A percentile compares a stretch with the other conserved stretches of the same genome.
Conservation (phyloP, 495 filamentous ascomycete genomes). For the Penicillium manginii region DNA sequence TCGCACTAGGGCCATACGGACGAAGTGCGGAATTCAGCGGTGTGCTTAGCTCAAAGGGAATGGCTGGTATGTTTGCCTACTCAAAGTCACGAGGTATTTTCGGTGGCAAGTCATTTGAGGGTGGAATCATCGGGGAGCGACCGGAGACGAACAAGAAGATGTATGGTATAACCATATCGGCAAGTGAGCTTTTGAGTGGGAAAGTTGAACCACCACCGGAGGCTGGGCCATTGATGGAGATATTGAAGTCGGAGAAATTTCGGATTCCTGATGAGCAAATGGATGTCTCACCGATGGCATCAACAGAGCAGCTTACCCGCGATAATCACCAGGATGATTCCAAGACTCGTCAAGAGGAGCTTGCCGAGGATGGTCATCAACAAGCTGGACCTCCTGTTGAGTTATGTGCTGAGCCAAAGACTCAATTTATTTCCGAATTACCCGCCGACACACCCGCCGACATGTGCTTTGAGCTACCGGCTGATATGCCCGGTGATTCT, state of each 20-base stretch:
- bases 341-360: neutral
- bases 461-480: neutral
- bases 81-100: slow-evolving; percentile 9
- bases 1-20: slow-evolving; percentile 6
- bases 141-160: slow-evolving; percentile 8
- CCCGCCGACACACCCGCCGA: neutral
- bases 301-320: neutral
- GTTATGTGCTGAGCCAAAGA: neutral
- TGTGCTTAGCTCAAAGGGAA: neutral
- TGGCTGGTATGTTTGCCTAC: slow-evolving; percentile 11
- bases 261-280: neutral
- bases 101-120: slow-evolving; percentile 7
- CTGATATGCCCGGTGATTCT: neutral
- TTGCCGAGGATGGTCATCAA: neutral
- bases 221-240: neutral
- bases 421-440: neutral
- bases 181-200: neutral
- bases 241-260: neutral
- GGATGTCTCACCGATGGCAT: neutral
- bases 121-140: slow-evolving; percentile 4
- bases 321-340: neutral
- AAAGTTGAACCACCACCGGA: neutral
- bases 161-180: neutral
- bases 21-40: slow-evolving; percentile 8
- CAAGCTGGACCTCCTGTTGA: neutral